Evolutionary conservation across 192 early-diverging fungal genomes (phyloP), one percentile per base, ranked within the genome.

Genomic region (Backusella tuberculispora): DNA sequence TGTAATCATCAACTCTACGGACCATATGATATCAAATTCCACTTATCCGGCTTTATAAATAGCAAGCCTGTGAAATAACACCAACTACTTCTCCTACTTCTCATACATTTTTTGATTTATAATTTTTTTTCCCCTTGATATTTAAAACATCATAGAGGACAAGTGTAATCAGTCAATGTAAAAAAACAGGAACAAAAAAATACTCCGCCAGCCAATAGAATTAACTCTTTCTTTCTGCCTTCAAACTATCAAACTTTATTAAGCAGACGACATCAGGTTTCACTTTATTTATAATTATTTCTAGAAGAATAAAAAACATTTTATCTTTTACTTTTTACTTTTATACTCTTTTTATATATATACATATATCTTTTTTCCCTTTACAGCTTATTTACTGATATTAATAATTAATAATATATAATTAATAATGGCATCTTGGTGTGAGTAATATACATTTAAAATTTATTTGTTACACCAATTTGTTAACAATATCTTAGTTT

Each of bases 401-500:
- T 24, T 60, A 60, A 60, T 60, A 60, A 26, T 26, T 24, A 24
- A 60, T 60, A 60, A 10, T 9, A 34, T 24, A 19, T 60, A 60
- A 60, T 60, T 60, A 60, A 14, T 24, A 60, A 72, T 72, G 70
- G 26, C 70, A 38, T 72, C 70, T 26, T 72, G 70, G 70, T 56
- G 70, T 72, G 34, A 72, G 70, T 56, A 26, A 26, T 29, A 9
- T 24, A 60, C 24, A 60, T 50, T 19, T 50, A 9, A 6, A 24
- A 60, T 24, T 3, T n/a, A 6, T 34, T 21, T 6, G 46, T 24
- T 60, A 60, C 53, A 60, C 53, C 12, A 60, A 60, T 13, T 26
- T 60, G 24, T 10, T 60, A 60, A 60, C 19, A 60, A 26, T 60
- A 60, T 7, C 8, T 13, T 60, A 77, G 76, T 77, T 38, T 77